Conservation (phyloP, 352 stramenopile species). For the Phytophthora tentaculata region DNA sequence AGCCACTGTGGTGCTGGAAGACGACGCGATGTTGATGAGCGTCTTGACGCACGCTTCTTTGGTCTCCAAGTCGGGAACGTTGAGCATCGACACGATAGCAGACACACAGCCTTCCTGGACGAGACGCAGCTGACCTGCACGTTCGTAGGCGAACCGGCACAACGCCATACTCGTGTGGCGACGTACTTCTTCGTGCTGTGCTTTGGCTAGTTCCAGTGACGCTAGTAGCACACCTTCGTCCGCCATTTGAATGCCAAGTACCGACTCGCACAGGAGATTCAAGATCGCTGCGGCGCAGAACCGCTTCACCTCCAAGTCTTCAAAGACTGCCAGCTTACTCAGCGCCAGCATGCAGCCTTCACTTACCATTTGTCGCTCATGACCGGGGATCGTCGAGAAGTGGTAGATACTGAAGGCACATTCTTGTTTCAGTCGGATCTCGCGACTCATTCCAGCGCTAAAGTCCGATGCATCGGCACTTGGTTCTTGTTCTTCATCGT, state of each 20-base stretch:
- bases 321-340: constrained; percentile 75
- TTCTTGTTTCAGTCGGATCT: constrained; percentile 81
- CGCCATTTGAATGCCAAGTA: constrained; percentile 60
- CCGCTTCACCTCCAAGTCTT: constrained; percentile 83
- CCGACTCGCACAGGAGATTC: constrained; percentile 70
- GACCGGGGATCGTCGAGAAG: constrained; percentile 66
- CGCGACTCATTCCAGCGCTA: constrained; percentile 41
- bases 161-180: constrained; percentile 86
- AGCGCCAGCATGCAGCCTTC: constrained; percentile 82
- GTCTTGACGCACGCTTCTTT: constrained; percentile 87
- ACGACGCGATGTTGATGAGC: constrained; percentile 85
- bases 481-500: constrained; percentile 56
- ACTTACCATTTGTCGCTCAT: constrained; percentile 78
- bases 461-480: constrained; percentile 48
- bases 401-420: constrained; percentile 86
- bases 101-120: constrained; percentile 86
- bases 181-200: constrained; percentile 79
- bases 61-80: constrained; percentile 76
- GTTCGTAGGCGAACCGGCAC: constrained; percentile 85
- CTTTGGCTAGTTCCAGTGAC: constrained; percentile 79
- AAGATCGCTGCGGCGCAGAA: constrained; percentile 84
- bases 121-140: constrained; percentile 66
- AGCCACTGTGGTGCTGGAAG: constrained; percentile 60
- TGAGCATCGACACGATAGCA: constrained; percentile 86
- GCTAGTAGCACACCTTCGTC: constrained; percentile 78